These are phyloP conservation scores for Suillus bovinus DNA, from an alignment of 768 basidiomycete species.

Conservation along the genomic window DNA sequence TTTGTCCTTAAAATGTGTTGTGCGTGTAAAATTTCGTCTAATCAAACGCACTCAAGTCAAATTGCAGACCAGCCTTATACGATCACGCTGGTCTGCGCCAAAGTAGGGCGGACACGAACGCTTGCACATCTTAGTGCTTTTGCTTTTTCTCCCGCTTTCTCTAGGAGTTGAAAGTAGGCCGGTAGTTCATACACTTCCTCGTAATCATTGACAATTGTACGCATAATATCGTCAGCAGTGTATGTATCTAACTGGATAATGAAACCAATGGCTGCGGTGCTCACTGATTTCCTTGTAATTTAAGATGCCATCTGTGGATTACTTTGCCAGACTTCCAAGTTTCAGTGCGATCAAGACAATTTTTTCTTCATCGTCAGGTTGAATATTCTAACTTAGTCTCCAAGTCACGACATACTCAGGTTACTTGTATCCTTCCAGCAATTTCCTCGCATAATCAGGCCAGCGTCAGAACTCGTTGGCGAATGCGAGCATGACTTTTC, in stretches of 20 bases:
- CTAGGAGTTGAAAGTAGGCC: conserved; percentile 26
- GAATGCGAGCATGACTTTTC: no score
- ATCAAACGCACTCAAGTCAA: conserved; percentile 35
- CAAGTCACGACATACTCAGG: not conserved
- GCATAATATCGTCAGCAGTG: not conserved
- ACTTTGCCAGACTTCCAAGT: not conserved
- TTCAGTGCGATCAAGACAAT: not conserved
- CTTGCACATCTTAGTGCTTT: conserved; percentile 32
- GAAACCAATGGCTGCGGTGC: no score
- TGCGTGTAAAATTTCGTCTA: conserved; percentile 8
- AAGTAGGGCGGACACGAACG: conserved; percentile 34
- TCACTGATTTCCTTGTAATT: not conserved
- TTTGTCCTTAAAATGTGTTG: not conserved
- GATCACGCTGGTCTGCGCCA: conserved; percentile 32
- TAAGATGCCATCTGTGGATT: no score
- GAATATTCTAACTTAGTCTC: not conserved
- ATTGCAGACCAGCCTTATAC: conserved; percentile 27
- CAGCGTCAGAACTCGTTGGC: not conserved
- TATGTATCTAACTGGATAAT: conserved; percentile 1
- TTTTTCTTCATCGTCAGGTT: not conserved
- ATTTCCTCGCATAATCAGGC: not conserved
- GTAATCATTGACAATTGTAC: no score
- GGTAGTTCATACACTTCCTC: conserved; percentile 30
- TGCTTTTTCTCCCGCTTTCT: conserved; percentile 23
- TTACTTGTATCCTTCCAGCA: not conserved